A percentile compares a stretch with the other conserved stretches of the same genome.
Evolutionary conservation across 495 filamentous ascomycete species (phyloP).

Genomic region (Hypoxylon fuscum): DNA sequence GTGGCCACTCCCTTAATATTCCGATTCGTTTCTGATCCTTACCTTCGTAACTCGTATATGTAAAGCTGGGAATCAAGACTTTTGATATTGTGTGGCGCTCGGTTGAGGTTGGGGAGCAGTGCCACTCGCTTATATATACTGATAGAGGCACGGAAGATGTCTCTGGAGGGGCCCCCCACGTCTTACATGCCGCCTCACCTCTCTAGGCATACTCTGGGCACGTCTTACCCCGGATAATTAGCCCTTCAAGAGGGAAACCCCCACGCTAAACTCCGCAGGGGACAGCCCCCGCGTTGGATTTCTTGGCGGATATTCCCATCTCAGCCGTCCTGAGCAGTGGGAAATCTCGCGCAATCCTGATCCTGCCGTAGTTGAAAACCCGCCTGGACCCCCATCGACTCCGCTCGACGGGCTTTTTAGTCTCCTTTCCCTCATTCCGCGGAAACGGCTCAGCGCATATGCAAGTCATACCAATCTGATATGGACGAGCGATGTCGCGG

Average conservation of each 20-base stretch:
- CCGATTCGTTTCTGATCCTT: too few relatives aligned
- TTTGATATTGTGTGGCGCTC: too few relatives aligned
- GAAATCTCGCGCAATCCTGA: constrained; percentile 84
- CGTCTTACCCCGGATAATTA: constrained; percentile 38
- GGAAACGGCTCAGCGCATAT: constrained; percentile 38
- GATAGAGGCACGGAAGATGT: too few relatives aligned
- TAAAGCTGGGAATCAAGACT: too few relatives aligned
- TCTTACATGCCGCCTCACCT: constrained; percentile 9
- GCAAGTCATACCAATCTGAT: constrained; percentile 28
- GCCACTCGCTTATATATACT: too few relatives aligned
- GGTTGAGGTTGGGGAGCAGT: too few relatives aligned
- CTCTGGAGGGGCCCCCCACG: constrained; percentile 20
- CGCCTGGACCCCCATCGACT: constrained; percentile 36
- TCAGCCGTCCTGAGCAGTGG: constrained; percentile 66
- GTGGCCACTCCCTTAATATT: too few relatives aligned
- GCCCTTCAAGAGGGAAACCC: constrained; percentile 7
- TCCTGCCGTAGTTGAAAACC: constrained; percentile 59
- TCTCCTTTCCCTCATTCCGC: constrained; percentile 18
- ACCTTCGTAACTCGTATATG: too few relatives aligned
- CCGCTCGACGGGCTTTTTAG: constrained; percentile 16
- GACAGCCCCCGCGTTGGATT: constrained; percentile 27
- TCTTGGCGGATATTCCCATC: constrained; percentile 37
- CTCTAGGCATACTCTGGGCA: too few relatives aligned
- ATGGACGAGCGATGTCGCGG: constrained; percentile 44
- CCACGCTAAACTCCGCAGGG: constrained; percentile 27